These are phyloP conservation scores for Teratosphaeria nubilosa DNA, from an alignment of 2,329 filamentous ascomycete species.

Conservation along the genomic window DNA sequence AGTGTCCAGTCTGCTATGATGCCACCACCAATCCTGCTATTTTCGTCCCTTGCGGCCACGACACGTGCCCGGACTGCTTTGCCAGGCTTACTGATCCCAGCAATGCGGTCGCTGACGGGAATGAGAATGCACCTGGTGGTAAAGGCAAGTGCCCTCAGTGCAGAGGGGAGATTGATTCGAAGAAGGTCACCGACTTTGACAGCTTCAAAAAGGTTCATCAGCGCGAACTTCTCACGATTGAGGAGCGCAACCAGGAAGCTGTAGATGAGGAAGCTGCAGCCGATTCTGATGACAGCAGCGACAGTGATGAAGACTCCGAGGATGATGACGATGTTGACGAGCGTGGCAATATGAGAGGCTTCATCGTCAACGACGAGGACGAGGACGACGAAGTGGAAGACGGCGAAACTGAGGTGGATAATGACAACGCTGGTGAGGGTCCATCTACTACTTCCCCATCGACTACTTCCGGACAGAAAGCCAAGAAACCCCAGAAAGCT, in stretches of 20 bases:
- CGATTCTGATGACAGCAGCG: conserved; percentile 36
- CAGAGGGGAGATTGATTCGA: conserved; percentile 54
- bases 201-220: conserved; percentile 66
- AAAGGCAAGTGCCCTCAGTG: conserved; percentile 66
- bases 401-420: conserved; percentile 16
- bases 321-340: conserved; percentile 25
- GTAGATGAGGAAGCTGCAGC: conserved; percentile 33
- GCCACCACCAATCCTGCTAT: conserved; percentile 63
- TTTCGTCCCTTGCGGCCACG: conserved; percentile 74
- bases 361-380: conserved; percentile 43
- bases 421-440: conserved; percentile 26
- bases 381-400: conserved; percentile 28
- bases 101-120: conserved; percentile 47
- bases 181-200: conserved; percentile 61
- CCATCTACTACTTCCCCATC: conserved; percentile 55
- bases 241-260: conserved; percentile 22
- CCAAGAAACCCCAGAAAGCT: conserved; percentile 10
- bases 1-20: conserved; percentile 78
- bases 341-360: conserved; percentile 38
- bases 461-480: conserved; percentile 46
- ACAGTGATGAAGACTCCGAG: conserved; percentile 39
- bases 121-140: conserved; percentile 35
- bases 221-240: conserved; percentile 39
- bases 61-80: conserved; percentile 68
- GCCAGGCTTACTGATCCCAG: conserved; percentile 55